Percentiles rank a stretch among this genome's conserved stretches.
phyloP scores from a whole-genome alignment of 805 yeast genomes.

The Ogataea pini region DNA sequence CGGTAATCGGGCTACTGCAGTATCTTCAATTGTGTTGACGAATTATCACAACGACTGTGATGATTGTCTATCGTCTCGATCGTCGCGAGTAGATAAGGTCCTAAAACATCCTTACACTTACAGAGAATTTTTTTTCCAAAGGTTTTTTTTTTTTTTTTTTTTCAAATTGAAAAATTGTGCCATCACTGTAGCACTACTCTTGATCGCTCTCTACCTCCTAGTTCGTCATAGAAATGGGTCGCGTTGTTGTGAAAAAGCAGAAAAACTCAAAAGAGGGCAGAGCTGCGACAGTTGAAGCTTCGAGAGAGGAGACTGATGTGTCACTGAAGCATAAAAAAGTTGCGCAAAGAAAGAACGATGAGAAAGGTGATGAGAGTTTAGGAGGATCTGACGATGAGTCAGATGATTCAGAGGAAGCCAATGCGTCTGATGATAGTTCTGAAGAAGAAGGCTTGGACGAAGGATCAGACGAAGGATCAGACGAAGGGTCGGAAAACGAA shows the following conservation, averaged over 20 bases:
- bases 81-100: neutral
- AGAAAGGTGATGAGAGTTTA: neutral
- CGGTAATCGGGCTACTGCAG: too few relatives aligned
- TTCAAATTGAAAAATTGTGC: neutral
- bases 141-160: conserved; percentile 3
- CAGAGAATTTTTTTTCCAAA: neutral
- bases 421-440: neutral
- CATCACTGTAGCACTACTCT: neutral
- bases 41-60: too few relatives aligned
- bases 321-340: conserved; percentile 1
- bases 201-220: neutral
- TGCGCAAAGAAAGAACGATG: neutral
- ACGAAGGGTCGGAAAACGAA: conserved; percentile 20
- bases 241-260: neutral
- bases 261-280: neutral
- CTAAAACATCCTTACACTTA: neutral
- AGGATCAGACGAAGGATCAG: conserved; percentile 12
- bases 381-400: conserved; percentile 36
- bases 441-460: conserved; percentile 14
- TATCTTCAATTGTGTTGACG: too few relatives aligned
- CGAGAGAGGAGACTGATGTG: neutral
- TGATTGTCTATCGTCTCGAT: neutral
- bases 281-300: neutral
- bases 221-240: neutral
- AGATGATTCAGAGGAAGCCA: neutral